Evolutionary conservation across 352 stramenopile genomes (phyloP).

Genomic region (Blastocystis sp.): DNA sequence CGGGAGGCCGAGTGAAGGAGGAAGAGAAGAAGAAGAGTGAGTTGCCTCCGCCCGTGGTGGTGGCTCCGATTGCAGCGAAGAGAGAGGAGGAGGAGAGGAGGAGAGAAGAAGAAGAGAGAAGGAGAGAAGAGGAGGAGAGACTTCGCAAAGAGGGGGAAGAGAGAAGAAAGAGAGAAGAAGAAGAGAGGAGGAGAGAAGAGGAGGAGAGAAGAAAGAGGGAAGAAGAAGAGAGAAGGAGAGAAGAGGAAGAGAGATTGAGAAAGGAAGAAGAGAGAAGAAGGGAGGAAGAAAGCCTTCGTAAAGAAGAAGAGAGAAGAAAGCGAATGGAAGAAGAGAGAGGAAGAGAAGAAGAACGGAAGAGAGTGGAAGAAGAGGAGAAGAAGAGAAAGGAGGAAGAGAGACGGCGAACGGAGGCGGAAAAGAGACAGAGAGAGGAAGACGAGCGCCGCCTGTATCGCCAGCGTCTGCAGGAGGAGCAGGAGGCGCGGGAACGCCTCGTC

Average conservation of each 20-base stretch:
- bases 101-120: neutral
- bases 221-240: neutral
- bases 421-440: neutral
- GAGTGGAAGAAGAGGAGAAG: neutral
- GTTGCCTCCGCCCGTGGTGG: conserved; percentile 3
- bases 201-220: neutral
- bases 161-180: neutral
- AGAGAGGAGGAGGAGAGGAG: conserved; percentile 1
- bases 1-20: conserved; percentile 24
- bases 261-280: neutral
- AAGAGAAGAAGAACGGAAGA: neutral
- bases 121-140: neutral
- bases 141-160: neutral
- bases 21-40: neutral
- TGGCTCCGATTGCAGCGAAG: neutral
- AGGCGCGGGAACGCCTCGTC: neutral
- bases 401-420: neutral
- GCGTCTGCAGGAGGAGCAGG: neutral
- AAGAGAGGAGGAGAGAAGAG: neutral
- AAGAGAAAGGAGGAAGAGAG: neutral
- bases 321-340: neutral
- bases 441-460: neutral
- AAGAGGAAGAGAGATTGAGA: neutral
- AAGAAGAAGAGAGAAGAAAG: neutral
- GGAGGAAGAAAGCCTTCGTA: neutral